Conservation (phyloP, 2,329 filamentous ascomycete genomes). For the Talaromyces atroroseus region DNA sequence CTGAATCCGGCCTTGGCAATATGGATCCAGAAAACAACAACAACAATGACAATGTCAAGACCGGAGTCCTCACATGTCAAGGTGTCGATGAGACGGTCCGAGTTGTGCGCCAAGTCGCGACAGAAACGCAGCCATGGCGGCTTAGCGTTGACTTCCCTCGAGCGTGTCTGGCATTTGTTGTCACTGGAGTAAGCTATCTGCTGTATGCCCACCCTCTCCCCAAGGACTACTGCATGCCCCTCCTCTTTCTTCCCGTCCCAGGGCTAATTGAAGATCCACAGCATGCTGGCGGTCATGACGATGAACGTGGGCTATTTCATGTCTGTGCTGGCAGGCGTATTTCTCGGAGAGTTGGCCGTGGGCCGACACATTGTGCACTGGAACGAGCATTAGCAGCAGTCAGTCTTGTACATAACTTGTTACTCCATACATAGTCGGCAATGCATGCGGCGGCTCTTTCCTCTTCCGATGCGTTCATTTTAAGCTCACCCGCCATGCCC, state of each 20-base stretch:
- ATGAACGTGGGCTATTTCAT: slow-evolving; percentile 81
- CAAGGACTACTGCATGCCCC: neutral
- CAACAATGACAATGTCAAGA: slow-evolving; percentile 59
- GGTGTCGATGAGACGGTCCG: slow-evolving; percentile 76
- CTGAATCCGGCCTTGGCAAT: slow-evolving; percentile 55
- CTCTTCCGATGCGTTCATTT: neutral
- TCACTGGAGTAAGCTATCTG: slow-evolving; percentile 74
- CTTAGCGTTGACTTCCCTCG: slow-evolving; percentile 73
- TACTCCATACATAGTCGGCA: neutral
- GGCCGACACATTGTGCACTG: slow-evolving; percentile 58
- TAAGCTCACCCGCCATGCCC: neutral
- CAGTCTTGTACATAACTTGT: neutral
- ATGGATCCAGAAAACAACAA: slow-evolving; percentile 20
- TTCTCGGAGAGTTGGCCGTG: slow-evolving; percentile 77
- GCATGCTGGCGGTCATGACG: slow-evolving; percentile 90
- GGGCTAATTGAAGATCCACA: slow-evolving; percentile 32
- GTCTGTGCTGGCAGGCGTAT: slow-evolving; percentile 70
- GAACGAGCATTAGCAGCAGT: slow-evolving; percentile 43
- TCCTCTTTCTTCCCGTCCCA: neutral
- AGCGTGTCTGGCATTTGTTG: slow-evolving; percentile 63
- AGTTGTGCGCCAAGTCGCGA: slow-evolving; percentile 58
- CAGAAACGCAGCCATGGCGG: slow-evolving; percentile 63
- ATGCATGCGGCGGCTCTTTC: neutral
- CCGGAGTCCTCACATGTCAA: slow-evolving; percentile 63
- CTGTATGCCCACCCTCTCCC: slow-evolving; percentile 53